These are phyloP conservation scores for Stephania yunnanensis DNA, from an alignment of 164 flowering plant genomes.

Conservation along the genomic window DNA sequence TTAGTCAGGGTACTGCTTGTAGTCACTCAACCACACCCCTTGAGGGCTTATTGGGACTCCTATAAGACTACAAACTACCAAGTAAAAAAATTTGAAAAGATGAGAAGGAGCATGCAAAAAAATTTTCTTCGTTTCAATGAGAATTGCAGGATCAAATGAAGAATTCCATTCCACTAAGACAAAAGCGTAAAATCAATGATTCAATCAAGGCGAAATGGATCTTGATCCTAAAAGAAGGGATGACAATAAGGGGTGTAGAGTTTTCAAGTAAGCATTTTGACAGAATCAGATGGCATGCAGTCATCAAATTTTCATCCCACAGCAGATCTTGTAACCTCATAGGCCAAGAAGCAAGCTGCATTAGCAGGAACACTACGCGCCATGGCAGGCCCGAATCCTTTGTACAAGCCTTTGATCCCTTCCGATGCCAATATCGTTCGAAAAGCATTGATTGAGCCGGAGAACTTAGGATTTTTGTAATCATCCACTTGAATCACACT, in stretches of 20 bases:
- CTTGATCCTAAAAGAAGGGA: neutral
- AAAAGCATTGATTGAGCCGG: constrained; percentile 78
- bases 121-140: neutral
- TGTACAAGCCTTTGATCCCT: constrained; percentile 83
- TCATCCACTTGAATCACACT: constrained; percentile 91
- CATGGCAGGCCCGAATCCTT: constrained; percentile 98
- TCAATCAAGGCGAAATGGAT: constrained; percentile 2
- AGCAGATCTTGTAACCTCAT: constrained; percentile 79
- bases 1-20: too few species aligned
- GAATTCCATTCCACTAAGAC: neutral
- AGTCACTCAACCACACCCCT: too few species aligned
- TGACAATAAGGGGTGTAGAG: neutral
- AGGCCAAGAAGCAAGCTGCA: constrained; percentile 97
- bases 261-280: neutral
- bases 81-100: too few species aligned
- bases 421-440: constrained; percentile 63
- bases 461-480: constrained; percentile 73
- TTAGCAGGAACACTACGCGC: constrained; percentile 92
- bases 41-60: too few species aligned
- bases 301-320: constrained; percentile 41
- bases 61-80: too few species aligned
- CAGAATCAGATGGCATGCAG: neutral
- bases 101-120: neutral
- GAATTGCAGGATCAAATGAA: neutral
- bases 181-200: neutral